Percentiles rank a stretch among this genome's conserved stretches.
These are phyloP conservation scores for Saccharomyces hybrid DNA, from an alignment of 1,139 yeast species.

Conservation along the genomic window DNA sequence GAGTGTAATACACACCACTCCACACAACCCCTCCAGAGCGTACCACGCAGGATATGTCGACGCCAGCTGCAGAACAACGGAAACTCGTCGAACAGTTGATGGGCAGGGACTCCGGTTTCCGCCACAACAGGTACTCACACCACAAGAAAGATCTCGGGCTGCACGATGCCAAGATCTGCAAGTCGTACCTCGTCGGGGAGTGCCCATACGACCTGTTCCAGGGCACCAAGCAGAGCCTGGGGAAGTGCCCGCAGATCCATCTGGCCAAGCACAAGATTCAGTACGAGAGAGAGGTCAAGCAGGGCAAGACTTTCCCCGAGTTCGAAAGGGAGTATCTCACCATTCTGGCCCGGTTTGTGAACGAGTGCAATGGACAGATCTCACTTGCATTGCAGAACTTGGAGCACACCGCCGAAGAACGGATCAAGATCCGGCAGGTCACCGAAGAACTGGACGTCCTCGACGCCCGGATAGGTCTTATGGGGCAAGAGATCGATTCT, in stretches of 20 bases:
- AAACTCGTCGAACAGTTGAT: slow-evolving; percentile 71
- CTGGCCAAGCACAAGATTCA: slow-evolving; percentile 67
- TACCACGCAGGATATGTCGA: not conserved
- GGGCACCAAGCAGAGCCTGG: slow-evolving; percentile 78
- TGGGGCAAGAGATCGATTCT: slow-evolving; percentile 60
- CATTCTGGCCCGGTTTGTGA: slow-evolving; percentile 38
- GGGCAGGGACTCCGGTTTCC: slow-evolving; percentile 55
- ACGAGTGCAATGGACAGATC: slow-evolving; percentile 63
- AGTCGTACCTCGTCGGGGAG: slow-evolving; percentile 73
- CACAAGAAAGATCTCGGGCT: slow-evolving; percentile 33
- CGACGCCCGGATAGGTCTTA: slow-evolving; percentile 59
- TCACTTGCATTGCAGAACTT: slow-evolving; percentile 57
- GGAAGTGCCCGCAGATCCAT: slow-evolving; percentile 73
- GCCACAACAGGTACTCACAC: slow-evolving; percentile 10
- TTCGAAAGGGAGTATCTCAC: slow-evolving; percentile 59
- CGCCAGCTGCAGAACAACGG: slow-evolving; percentile 64
- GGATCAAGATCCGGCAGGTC: slow-evolving; percentile 52
- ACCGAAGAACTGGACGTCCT: slow-evolving; percentile 60
- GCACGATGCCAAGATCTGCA: slow-evolving; percentile 65
- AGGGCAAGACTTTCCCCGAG: slow-evolving; percentile 56
- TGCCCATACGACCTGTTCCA: slow-evolving; percentile 82
- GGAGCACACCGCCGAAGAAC: slow-evolving; percentile 74
- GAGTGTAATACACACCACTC: not conserved
- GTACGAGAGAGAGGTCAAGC: slow-evolving; percentile 51
- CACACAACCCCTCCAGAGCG: not conserved